A percentile compares a stretch with the other conserved stretches of the same genome.
Evolutionary conservation across 2,329 filamentous ascomycete species (phyloP).

Genomic region (Fusarium mexicanum): DNA sequence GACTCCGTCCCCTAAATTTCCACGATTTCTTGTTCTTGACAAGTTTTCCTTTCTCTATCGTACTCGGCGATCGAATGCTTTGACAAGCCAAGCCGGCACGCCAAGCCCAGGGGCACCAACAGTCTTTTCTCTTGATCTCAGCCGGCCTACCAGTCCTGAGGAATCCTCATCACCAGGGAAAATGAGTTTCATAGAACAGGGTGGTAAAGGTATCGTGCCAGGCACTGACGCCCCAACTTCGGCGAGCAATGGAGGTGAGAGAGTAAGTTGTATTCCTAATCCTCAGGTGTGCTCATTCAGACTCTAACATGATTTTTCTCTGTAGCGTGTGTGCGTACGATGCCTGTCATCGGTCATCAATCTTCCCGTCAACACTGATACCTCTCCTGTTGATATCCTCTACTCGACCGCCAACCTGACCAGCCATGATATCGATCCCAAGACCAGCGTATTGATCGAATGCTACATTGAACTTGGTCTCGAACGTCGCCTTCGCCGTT

Average conservation of each 20-base stretch:
- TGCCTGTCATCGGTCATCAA: conserved; percentile 75
- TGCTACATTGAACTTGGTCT: conserved; percentile 79
- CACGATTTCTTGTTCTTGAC: conserved; percentile 56
- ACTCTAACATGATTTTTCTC: conserved; percentile 11
- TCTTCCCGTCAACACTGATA: conserved; percentile 78
- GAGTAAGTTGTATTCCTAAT: conserved; percentile 61
- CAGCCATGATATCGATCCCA: conserved; percentile 70
- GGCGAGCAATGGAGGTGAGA: conserved; percentile 81
- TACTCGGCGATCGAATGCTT: conserved; percentile 51
- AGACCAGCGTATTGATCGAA: conserved; percentile 78
- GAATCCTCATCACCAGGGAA: conserved; percentile 40
- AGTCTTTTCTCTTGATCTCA: conserved; percentile 50
- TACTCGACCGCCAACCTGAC: conserved; percentile 71
- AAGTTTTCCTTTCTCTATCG: conserved; percentile 59
- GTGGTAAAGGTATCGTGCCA: conserved; percentile 58
- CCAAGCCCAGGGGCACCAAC: conserved; percentile 48
- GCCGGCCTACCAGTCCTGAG: conserved; percentile 48
- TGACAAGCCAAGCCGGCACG: conserved; percentile 45
- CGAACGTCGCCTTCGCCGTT: conserved; percentile 83
- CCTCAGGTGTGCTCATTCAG: background rate
- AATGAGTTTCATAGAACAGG: conserved; percentile 56
- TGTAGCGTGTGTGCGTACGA: conserved; percentile 74
- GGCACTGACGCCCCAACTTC: conserved; percentile 80
- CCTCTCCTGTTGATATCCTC: conserved; percentile 78
- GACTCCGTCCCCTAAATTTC: conserved; percentile 44